Conservation (phyloP, 2,329 filamentous ascomycete species). For the Sporothrix phasma region DNA sequence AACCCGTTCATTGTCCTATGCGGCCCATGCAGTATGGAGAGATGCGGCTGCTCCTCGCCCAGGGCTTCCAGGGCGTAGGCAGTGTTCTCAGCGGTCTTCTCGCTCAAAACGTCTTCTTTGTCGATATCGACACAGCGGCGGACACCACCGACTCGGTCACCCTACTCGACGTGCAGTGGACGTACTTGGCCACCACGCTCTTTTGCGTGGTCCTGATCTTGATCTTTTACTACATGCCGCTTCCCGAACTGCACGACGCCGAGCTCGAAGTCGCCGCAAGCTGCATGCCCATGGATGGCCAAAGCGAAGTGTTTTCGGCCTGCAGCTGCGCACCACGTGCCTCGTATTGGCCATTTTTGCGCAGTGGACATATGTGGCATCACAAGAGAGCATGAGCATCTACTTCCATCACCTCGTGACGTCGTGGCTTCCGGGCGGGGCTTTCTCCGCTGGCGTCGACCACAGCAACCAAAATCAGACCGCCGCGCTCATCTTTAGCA, state of each 20-base stretch:
- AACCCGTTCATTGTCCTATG: conserved; percentile 66
- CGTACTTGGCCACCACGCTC: conserved; percentile 69
- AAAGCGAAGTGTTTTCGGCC: conserved; percentile 35
- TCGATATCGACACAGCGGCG: conserved; percentile 36
- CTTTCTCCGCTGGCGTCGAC: too few species aligned
- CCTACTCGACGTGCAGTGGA: conserved; percentile 71
- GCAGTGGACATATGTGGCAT: conserved; percentile 71
- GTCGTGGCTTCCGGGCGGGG: conserved; percentile 29
- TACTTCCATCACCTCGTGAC: conserved; percentile 47
- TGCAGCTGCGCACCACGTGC: conserved; percentile 45
- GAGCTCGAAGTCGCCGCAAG: conserved; percentile 42
- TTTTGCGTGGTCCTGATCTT: conserved; percentile 62
- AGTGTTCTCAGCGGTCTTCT: conserved; percentile 63
- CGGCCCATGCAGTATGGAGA: conserved; percentile 62
- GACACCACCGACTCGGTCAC: conserved; percentile 33
- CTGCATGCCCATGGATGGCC: conserved; percentile 40
- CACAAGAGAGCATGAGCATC: conserved; percentile 56
- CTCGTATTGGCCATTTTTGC: conserved; percentile 63
- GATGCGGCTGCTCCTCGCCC: conserved; percentile 63
- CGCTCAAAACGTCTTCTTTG: conserved; percentile 66
- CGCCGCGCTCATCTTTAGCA: neutral
- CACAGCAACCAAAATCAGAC: neutral
- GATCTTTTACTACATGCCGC: conserved; percentile 58
- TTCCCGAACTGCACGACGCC: conserved; percentile 49
- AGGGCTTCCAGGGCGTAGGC: conserved; percentile 66